A percentile compares a stretch with the other conserved stretches of the same genome.
Evolutionary conservation across 1,284 basidiomycete species (phyloP).

Genomic region (Cryptococcus sp.): DNA sequence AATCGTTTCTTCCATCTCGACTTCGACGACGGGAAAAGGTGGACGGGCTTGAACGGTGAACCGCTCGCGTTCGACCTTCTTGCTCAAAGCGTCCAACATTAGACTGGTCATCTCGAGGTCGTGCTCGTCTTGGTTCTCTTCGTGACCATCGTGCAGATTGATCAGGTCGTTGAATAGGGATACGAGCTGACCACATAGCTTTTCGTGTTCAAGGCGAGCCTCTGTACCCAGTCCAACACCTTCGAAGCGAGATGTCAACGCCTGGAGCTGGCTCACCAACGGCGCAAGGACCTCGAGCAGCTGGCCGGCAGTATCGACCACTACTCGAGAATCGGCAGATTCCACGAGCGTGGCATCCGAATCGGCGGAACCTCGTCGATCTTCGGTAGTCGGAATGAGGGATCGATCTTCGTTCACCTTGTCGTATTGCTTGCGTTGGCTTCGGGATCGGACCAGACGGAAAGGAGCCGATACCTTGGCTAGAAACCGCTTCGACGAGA

Average conservation of each 20-base stretch:
- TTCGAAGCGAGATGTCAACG: slow-evolving; percentile 3
- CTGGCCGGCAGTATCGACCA: neutral
- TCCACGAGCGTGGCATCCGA: slow-evolving; percentile 19
- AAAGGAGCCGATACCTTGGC: neutral
- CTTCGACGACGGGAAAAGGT: neutral
- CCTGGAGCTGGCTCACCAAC: slow-evolving; percentile 13
- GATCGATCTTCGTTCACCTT: neutral
- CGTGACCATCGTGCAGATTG: neutral
- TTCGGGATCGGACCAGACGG: neutral
- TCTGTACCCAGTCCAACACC: neutral
- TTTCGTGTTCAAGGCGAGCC: neutral
- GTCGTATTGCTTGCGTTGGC: neutral
- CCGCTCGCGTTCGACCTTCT: slow-evolving; percentile 24
- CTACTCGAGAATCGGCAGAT: neutral
- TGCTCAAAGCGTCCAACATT: slow-evolving; percentile 22
- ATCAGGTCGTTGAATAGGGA: neutral
- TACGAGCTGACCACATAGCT: neutral
- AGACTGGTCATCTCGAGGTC: slow-evolving; percentile 26
- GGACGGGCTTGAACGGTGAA: neutral
- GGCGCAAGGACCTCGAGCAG: slow-evolving; percentile 17
- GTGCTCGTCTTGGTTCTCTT: slow-evolving; percentile 5
- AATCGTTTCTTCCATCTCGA: neutral
- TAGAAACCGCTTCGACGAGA: neutral
- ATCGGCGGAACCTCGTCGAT: slow-evolving; percentile 10
- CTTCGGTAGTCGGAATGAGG: neutral